Evolutionary conservation across 2,329 filamentous ascomycete genomes (phyloP), one percentile per base, ranked within the genome.

Genomic region (Pseudovirgaria hyperparasitica): DNA sequence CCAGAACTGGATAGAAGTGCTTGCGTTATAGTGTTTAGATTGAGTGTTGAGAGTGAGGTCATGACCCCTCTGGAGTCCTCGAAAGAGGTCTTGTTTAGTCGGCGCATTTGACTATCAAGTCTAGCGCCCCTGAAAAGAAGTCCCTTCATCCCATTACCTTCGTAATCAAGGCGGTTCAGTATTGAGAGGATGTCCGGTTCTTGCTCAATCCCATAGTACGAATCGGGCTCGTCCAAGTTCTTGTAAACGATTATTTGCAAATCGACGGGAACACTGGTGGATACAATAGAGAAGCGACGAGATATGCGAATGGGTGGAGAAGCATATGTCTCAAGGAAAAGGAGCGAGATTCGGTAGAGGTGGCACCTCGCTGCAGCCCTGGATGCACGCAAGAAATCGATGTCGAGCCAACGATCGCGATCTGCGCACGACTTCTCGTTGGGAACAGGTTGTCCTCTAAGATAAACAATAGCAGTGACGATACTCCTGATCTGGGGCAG

Each of bases 211-310:
- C 90, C 92, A 46, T 98, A 98, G 50, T 92, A 98, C 1, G 85
- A 78, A 50, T 99, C 90, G 2, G 86, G 87, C 43, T 99, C 92
- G 45, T 94, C 86, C 24, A 98, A 80, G 34, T 82, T 87, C 46
- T 82, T 79, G 49, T 90, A 98, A 3, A 98, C 86, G 1, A 70
- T 63, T 23, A 93, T 65, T 9, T 96, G 61, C 2, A 92, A 63
- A 16, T 81, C 72, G 4, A 70, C 65, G 5, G 81, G 69, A 47
- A 38, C 38, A 52, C 49, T 67, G 57, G 38, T 59, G 62, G 25
- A 62, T n/a, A n/a, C 45, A 3, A 31, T 16, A 5, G 77, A 84
- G 6, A 79, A 78, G 26, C 81, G 70, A 32, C 81, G 67, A 22
- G 78, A 77, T 11, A 64, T 55, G n/a, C 43, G 18, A 8, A 39